Evolutionary conservation across 1,284 basidiomycete species (phyloP).

Genomic region (Marasmius tenuissimus): DNA sequence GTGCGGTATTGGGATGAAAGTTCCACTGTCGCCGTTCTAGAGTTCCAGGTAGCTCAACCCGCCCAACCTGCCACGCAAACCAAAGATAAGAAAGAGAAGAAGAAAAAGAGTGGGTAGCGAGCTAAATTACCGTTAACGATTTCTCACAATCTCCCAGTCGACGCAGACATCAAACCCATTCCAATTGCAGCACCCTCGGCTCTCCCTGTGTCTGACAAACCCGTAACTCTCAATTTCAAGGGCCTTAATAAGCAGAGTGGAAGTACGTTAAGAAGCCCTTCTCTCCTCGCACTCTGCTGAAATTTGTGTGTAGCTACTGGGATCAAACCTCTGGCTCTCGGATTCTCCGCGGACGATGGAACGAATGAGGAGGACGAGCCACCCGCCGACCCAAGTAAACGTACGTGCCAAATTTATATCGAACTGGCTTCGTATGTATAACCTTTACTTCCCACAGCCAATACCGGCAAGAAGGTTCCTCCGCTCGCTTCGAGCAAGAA

Average conservation of each 20-base stretch:
- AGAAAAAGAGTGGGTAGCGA: constrained; percentile 47
- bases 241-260: constrained; percentile 43
- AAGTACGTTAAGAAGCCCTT: constrained; percentile 22
- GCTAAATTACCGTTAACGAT: background rate
- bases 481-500: constrained; percentile 88
- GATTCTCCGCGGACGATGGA: constrained; percentile 56
- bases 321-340: constrained; percentile 46
- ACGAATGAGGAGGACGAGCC: constrained; percentile 40
- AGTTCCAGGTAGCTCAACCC: constrained; percentile 77
- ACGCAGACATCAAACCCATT: constrained; percentile 25
- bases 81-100: constrained; percentile 69
- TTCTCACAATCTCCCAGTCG: background rate
- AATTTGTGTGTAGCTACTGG: constrained; percentile 18
- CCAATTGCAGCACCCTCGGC: constrained; percentile 52
- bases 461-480: constrained; percentile 72
- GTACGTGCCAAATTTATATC: constrained; percentile 36
- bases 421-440: constrained; percentile 9
- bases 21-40: constrained; percentile 67
- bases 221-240: constrained; percentile 74
- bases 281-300: constrained; percentile 2
- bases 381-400: constrained; percentile 53
- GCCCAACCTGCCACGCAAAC: constrained; percentile 32
- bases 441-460: constrained; percentile 36
- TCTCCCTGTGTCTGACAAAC: constrained; percentile 73
- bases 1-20: constrained; percentile 84